Conservation (phyloP, 192 early-diverging fungal genomes). For the Gonapodya prolifera region DNA sequence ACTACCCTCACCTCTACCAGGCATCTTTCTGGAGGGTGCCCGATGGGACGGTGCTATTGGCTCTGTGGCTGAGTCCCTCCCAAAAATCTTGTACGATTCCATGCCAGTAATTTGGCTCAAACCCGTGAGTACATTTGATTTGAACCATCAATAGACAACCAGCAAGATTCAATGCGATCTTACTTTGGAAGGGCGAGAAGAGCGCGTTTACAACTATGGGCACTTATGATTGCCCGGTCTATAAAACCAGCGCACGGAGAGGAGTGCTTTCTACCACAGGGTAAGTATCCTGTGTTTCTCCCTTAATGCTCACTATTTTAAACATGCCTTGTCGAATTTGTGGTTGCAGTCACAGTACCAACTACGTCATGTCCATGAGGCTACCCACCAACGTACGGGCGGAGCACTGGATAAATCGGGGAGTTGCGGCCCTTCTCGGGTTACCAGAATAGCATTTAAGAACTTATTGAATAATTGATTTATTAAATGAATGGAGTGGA, state of each 20-base stretch:
- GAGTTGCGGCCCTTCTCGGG: conserved; percentile 35
- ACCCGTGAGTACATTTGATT: conserved; percentile 18
- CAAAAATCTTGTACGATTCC: conserved; percentile 36
- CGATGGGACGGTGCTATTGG: conserved; percentile 39
- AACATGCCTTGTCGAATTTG: not conserved
- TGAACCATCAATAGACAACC: no score
- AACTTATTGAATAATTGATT: not conserved
- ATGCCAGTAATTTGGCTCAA: conserved; percentile 47
- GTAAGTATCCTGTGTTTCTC: conserved; percentile 13
- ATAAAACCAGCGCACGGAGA: conserved; percentile 42
- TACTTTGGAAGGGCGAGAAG: conserved; percentile 16
- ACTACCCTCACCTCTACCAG: conserved; percentile 21
- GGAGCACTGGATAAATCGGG: conserved; percentile 36
- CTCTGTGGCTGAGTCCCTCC: conserved; percentile 38
- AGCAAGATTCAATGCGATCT: no score
- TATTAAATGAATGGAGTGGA: no score
- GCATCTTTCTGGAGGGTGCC: conserved; percentile 44
- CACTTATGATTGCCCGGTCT: conserved; percentile 48
- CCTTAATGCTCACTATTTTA: not conserved
- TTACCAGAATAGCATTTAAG: conserved; percentile 19
- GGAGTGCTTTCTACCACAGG: conserved; percentile 48
- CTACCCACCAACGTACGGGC: conserved; percentile 41
- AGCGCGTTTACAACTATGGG: conserved; percentile 20
- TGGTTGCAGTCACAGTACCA: conserved; percentile 35
- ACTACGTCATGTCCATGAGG: conserved; percentile 52